A percentile compares a stretch with the other conserved stretches of the same genome.
Evolutionary conservation across 2,329 filamentous ascomycete genomes (phyloP).

Genomic region (Aspergillus sp.): DNA sequence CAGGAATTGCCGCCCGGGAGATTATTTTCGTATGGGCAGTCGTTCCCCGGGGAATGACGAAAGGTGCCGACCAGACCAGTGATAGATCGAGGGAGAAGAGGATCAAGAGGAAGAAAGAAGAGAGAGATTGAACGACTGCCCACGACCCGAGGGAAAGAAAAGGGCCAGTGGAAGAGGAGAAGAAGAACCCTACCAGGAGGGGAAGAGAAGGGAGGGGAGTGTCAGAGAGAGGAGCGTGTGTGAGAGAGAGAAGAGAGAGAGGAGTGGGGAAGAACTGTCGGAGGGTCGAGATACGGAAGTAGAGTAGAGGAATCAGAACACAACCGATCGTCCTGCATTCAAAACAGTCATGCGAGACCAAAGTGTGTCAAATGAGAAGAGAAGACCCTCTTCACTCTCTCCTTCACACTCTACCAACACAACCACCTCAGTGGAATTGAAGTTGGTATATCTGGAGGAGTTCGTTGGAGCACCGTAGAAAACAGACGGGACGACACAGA

Average conservation of each 20-base stretch:
- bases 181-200: slow-evolving; percentile 13
- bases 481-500: slow-evolving; percentile 12
- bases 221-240: slow-evolving; percentile 11
- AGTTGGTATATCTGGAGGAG: slow-evolving; percentile 13
- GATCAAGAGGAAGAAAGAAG: slow-evolving; percentile 12
- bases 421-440: too few species aligned
- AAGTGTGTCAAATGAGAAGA: too few species aligned
- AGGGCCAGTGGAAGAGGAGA: slow-evolving; percentile 14
- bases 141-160: slow-evolving; percentile 13
- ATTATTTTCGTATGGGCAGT: slow-evolving; percentile 27
- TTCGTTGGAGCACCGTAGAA: slow-evolving; percentile 8
- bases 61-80: slow-evolving; percentile 11
- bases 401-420: slow-evolving; percentile 4
- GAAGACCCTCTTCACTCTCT: too few species aligned
- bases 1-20: slow-evolving; percentile 19
- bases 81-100: slow-evolving; percentile 4
- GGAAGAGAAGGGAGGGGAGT: slow-evolving; percentile 10
- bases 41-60: slow-evolving; percentile 43
- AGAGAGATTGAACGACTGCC: slow-evolving; percentile 24
- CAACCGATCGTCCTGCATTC: too few species aligned
- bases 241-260: slow-evolving; percentile 6
- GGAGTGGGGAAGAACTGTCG: neutral
- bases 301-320: neutral
- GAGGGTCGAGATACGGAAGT: neutral
- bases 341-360: too few species aligned